Percentiles rank a stretch among this genome's conserved stretches.
Evolutionary conservation across 148 eudicot species (phyloP).

Genomic region (Gaultheria prostrata): DNA sequence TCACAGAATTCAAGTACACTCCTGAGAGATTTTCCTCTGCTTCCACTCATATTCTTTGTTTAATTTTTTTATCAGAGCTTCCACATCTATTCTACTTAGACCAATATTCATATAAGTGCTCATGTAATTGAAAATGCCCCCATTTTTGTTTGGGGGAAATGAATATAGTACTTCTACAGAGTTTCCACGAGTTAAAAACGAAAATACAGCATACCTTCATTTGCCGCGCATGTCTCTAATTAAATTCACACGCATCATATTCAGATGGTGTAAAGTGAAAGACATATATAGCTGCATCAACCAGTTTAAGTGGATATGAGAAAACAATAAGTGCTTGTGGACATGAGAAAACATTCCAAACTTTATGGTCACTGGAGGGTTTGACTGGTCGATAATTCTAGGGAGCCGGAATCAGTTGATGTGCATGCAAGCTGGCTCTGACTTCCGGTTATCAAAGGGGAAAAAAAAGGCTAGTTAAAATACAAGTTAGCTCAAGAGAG

Average conservation of each 20-base stretch:
- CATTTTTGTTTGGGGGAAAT: neutral
- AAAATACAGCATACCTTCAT: neutral
- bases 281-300: no score
- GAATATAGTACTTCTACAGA: neutral
- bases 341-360: no score
- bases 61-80: neutral
- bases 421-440: no score
- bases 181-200: neutral
- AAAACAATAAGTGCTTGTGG: no score
- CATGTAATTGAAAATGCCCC: neutral
- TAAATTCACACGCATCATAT: neutral
- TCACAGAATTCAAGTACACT: conserved; percentile 16
- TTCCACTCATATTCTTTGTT: conserved; percentile 7
- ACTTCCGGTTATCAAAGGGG: no score
- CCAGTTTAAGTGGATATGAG: no score
- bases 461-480: neutral
- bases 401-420: no score
- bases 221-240: neutral
- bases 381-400: no score
- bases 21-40: neutral
- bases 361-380: no score
- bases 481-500: neutral
- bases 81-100: neutral
- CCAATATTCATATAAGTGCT: neutral
- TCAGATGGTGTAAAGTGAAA: no score